Evolutionary conservation across 768 basidiomycete species (phyloP).

Genomic region (Kwoniella botswanensis): DNA sequence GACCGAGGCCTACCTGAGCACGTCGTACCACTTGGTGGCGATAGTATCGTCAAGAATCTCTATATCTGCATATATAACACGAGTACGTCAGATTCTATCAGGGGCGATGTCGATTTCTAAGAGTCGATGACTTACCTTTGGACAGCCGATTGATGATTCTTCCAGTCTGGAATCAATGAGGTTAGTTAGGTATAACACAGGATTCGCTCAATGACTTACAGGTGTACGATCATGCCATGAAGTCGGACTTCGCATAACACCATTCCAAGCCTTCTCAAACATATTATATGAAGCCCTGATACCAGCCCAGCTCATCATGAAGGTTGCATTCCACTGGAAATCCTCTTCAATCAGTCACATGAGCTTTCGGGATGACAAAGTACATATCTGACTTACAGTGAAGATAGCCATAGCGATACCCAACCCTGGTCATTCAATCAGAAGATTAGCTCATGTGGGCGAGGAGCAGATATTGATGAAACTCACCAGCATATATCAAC

Average conservation of each 20-base stretch:
- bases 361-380: too few relatives aligned
- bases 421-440: constrained; percentile 23
- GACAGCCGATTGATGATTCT: constrained; percentile 50
- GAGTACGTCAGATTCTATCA: too few relatives aligned
- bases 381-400: constrained; percentile 11
- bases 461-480: not conserved
- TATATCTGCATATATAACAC: constrained; percentile 41
- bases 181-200: too few relatives aligned
- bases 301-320: constrained; percentile 47
- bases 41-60: constrained; percentile 54
- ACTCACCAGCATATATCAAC: constrained; percentile 62
- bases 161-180: constrained; percentile 27
- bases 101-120: too few relatives aligned
- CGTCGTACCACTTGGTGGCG: constrained; percentile 32
- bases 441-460: not conserved
- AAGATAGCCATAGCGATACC: constrained; percentile 37
- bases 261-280: constrained; percentile 65
- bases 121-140: constrained; percentile 17
- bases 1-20: constrained; percentile 29
- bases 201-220: constrained; percentile 16
- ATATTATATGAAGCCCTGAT: constrained; percentile 61
- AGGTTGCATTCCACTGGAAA: constrained; percentile 33
- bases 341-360: not conserved
- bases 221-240: constrained; percentile 75
- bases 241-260: constrained; percentile 67